These are phyloP conservation scores for Excoecaria cochinchinensis DNA, from an alignment of 345 rosid species.

Conservation along the genomic window DNA sequence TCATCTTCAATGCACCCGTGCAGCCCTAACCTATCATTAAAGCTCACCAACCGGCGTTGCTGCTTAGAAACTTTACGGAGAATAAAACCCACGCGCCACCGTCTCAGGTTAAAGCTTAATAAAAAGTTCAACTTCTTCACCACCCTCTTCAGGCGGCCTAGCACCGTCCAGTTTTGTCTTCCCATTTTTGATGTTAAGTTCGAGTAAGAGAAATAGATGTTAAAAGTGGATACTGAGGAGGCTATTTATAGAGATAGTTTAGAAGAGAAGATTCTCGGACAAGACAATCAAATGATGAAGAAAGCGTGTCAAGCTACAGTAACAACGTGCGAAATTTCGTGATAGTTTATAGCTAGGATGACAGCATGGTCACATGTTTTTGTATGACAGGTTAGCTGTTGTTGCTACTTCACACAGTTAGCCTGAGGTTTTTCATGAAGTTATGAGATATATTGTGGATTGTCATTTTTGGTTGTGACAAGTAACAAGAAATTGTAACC, in stretches of 20 bases:
- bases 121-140: conserved; percentile 29
- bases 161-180: conserved; percentile 8
- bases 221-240: background rate
- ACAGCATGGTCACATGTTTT: conserved; percentile 2
- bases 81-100: conserved; percentile 29
- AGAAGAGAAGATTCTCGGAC: conserved; percentile 3
- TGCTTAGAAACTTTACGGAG: background rate
- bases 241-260: conserved; percentile 4
- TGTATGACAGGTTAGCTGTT: background rate
- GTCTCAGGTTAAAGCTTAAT: conserved; percentile 6
- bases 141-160: conserved; percentile 27
- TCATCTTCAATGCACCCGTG: conserved; percentile 24
- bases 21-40: conserved; percentile 33
- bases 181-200: conserved; percentile 12
- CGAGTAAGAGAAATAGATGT: too few relatives aligned
- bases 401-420: background rate
- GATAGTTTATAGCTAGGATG: background rate
- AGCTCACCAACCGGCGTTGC: conserved; percentile 20
- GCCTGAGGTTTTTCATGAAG: background rate
- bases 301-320: conserved; percentile 4
- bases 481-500: background rate
- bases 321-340: background rate
- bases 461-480: background rate
- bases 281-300: background rate
- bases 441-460: background rate